These are phyloP conservation scores for Volvox reticuliferus DNA, from an alignment of 139 green algal species.

Conservation along the genomic window DNA sequence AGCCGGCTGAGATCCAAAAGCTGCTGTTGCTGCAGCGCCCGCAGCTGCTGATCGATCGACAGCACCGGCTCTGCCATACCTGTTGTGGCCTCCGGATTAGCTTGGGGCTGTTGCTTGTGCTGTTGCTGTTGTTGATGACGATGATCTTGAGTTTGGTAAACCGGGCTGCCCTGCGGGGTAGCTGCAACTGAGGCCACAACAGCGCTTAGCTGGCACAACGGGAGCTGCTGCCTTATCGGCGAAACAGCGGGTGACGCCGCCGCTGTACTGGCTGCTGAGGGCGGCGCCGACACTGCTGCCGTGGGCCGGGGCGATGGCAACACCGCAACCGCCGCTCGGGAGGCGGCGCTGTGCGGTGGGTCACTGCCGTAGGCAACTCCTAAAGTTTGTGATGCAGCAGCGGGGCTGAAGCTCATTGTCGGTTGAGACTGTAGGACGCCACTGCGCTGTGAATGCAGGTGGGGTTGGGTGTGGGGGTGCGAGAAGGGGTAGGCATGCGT, in stretches of 20 bases:
- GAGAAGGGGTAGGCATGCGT: neutral
- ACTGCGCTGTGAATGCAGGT: neutral
- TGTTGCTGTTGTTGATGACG: neutral
- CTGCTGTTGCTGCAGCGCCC: constrained; percentile 20
- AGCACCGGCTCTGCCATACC: neutral
- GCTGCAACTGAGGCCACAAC: neutral
- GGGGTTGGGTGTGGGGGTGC: neutral
- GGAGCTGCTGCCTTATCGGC: neutral
- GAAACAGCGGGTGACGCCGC: neutral
- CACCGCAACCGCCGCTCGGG: neutral
- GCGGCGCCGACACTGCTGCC: neutral
- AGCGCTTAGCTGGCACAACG: neutral
- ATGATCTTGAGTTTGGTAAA: neutral
- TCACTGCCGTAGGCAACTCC: neutral
- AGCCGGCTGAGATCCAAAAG: constrained; percentile 33
- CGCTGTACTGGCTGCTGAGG: neutral
- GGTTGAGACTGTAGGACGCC: neutral
- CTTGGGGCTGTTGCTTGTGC: neutral
- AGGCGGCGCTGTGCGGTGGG: neutral
- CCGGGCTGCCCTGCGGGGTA: neutral
- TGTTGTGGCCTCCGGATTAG: neutral
- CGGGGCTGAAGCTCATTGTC: neutral
- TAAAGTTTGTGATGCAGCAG: neutral
- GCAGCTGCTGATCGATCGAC: constrained; percentile 19
- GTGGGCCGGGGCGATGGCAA: neutral